phyloP scores from a whole-genome alignment of 1,284 basidiomycete species.

The Gastroboletus turbinatus region DNA sequence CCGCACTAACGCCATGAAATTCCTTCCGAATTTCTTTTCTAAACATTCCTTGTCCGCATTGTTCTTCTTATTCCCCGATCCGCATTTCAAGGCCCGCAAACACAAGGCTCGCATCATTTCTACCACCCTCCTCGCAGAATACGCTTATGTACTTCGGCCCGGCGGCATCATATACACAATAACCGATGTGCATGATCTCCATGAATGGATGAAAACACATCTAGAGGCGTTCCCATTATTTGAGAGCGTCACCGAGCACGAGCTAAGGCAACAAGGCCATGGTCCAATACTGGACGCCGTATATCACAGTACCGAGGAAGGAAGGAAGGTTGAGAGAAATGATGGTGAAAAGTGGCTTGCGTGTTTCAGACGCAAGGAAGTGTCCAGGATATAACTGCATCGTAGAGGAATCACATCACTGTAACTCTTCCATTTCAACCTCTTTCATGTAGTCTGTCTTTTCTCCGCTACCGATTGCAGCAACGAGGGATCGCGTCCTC shows the following conservation, averaged over 20 bases:
- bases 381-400: conserved; percentile 19
- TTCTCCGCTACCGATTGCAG: conserved; percentile 40
- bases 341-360: conserved; percentile 87
- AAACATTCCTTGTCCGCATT: conserved; percentile 90
- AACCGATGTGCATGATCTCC: conserved; percentile 93
- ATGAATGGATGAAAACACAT: conserved; percentile 95
- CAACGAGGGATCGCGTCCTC: conserved; percentile 63
- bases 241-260: conserved; percentile 72
- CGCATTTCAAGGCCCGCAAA: conserved; percentile 97
- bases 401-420: conserved; percentile 23
- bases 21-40: conserved; percentile 94
- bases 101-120: conserved; percentile 99
- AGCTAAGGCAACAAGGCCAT: conserved; percentile 69
- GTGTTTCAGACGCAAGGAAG: conserved; percentile 71
- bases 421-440: conserved; percentile 33
- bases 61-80: conserved; percentile 99
- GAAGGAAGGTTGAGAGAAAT: conserved; percentile 95
- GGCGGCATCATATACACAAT: conserved; percentile 97
- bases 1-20: conserved; percentile 98
- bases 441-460: conserved; percentile 27
- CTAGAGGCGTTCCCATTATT: conserved; percentile 87
- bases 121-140: conserved; percentile 89
- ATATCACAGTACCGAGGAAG: conserved; percentile 89
- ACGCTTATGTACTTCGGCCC: conserved; percentile 89
- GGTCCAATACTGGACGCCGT: conserved; percentile 80